Conservation (phyloP, 78 protist species). For the Bodo saltans region DNA sequence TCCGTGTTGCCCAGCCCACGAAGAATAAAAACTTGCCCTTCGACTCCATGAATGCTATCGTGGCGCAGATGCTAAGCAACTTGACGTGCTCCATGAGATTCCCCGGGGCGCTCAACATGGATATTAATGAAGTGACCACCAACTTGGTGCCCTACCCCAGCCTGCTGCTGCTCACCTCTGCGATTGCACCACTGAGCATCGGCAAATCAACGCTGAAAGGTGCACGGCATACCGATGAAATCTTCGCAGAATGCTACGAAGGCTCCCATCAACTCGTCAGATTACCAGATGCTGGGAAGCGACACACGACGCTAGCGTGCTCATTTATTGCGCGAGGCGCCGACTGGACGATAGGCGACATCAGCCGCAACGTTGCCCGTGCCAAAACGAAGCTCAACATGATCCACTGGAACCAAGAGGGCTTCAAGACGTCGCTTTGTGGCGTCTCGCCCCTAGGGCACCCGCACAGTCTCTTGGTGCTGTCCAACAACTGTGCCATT, state of each 20-base stretch:
- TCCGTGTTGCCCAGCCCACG: neutral
- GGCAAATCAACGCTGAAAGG: neutral
- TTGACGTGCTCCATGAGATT: slow-evolving; percentile 60
- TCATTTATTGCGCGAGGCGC: slow-evolving; percentile 57
- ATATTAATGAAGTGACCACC: slow-evolving; percentile 72
- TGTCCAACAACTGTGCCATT: slow-evolving; percentile 23
- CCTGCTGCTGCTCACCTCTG: slow-evolving; percentile 54
- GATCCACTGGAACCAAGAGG: slow-evolving; percentile 35
- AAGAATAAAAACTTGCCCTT: slow-evolving; percentile 22
- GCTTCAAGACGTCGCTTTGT: slow-evolving; percentile 37
- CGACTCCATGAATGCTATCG: slow-evolving; percentile 69
- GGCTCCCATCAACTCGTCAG: slow-evolving; percentile 38
- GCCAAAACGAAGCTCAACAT: neutral
- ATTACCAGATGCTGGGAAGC: slow-evolving; percentile 13
- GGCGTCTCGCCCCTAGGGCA: slow-evolving; percentile 16
- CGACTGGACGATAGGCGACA: slow-evolving; percentile 51
- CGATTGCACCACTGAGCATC: slow-evolving; percentile 53
- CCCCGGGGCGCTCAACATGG: slow-evolving; percentile 75
- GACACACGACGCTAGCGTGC: slow-evolving; percentile 25
- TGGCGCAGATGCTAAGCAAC: slow-evolving; percentile 50
- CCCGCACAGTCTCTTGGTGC: slow-evolving; percentile 5
- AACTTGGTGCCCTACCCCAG: slow-evolving; percentile 77
- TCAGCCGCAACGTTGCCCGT: slow-evolving; percentile 41
- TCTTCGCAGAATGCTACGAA: slow-evolving; percentile 55
- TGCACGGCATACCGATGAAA: slow-evolving; percentile 22